phyloP scores from a whole-genome alignment of 1,284 basidiomycete species.

The Cryptococcus sp. region DNA sequence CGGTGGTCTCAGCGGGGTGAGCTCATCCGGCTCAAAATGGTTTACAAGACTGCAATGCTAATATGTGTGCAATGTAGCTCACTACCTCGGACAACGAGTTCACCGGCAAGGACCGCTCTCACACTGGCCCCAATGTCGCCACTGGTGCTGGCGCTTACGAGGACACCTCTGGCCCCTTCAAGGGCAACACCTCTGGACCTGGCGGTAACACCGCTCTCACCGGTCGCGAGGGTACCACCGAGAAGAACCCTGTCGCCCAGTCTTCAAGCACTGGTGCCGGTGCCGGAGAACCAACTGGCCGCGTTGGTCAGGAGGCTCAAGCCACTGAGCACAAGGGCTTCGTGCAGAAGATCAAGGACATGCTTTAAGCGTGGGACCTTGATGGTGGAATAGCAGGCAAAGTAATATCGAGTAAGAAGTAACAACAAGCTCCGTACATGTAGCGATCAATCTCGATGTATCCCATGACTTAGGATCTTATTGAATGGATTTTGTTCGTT shows the following conservation, averaged over 20 bases:
- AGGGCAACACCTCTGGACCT: conserved; percentile 36
- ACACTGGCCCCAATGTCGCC: conserved; percentile 15
- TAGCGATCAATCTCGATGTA: no score
- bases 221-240: conserved; percentile 36
- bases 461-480: no score
- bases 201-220: conserved; percentile 38
- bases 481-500: no score
- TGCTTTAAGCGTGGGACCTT: background rate
- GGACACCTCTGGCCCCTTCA: conserved; percentile 28
- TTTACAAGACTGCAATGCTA: conserved; percentile 5
- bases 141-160: conserved; percentile 28
- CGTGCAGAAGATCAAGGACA: conserved; percentile 40
- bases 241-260: conserved; percentile 34
- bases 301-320: background rate
- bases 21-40: conserved; percentile 4
- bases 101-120: conserved; percentile 23
- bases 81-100: conserved; percentile 39
- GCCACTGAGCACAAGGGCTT: conserved; percentile 31
- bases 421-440: no score
- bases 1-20: conserved; percentile 7
- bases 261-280: conserved; percentile 12
- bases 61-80: conserved; percentile 19
- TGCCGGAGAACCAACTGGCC: conserved; percentile 5
- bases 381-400: no score
- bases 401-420: no score